Percentiles rank a stretch among this genome's conserved stretches.
phyloP scores from a whole-genome alignment of 2,329 filamentous ascomycete species.

The Stylonectria norvegica region DNA sequence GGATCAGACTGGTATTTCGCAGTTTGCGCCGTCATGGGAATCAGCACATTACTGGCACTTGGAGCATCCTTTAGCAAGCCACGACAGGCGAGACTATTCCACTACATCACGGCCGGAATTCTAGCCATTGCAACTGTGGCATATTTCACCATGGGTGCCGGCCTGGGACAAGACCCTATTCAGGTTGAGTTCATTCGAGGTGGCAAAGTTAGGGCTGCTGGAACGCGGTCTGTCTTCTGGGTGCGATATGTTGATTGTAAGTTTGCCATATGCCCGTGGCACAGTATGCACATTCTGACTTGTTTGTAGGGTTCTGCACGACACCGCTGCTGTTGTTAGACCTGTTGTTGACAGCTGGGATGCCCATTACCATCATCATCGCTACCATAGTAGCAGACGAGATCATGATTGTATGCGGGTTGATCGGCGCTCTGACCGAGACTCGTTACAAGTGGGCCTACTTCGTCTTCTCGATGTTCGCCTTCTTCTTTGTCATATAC shows the following conservation, averaged over 20 bases:
- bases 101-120: constrained; percentile 50
- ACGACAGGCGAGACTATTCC: constrained; percentile 52
- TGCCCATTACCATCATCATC: constrained; percentile 52
- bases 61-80: constrained; percentile 51
- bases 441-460: constrained; percentile 58
- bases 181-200: constrained; percentile 51
- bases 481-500: constrained; percentile 44
- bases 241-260: constrained; percentile 47
- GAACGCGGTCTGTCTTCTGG: constrained; percentile 56
- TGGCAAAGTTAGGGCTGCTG: constrained; percentile 34
- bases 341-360: constrained; percentile 56
- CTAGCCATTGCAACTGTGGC: constrained; percentile 47
- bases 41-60: constrained; percentile 51
- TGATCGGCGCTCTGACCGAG: constrained; percentile 44
- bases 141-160: constrained; percentile 51
- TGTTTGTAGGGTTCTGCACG: constrained; percentile 47
- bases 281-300: too few relatives aligned
- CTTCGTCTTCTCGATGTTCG: constrained; percentile 45
- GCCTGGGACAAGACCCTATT: constrained; percentile 45
- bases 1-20: constrained; percentile 64
- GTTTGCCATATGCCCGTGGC: background rate
- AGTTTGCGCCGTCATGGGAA: constrained; percentile 57
- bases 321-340: constrained; percentile 62
- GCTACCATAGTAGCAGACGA: constrained; percentile 46
- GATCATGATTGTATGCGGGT: constrained; percentile 45